Conservation (phyloP, 1,139 yeast species). For the Geotrichum carabidarum region DNA sequence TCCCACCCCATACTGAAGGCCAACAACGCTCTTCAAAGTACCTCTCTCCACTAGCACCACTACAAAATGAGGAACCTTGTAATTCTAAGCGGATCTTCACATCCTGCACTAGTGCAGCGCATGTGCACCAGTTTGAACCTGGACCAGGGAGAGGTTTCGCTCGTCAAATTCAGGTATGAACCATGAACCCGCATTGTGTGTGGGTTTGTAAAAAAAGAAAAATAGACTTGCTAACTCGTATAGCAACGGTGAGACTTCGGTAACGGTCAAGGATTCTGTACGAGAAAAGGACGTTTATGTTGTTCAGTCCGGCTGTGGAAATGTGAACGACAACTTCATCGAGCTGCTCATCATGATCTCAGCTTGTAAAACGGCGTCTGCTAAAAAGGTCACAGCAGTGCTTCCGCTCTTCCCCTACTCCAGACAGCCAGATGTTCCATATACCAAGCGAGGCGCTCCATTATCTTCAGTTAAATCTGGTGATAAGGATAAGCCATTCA, state of each 20-base stretch:
- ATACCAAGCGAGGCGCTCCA: conserved; percentile 63
- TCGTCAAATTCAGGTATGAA: conserved; percentile 45
- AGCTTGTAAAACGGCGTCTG: conserved; percentile 94
- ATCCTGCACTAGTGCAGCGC: conserved; percentile 56
- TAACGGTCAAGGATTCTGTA: conserved; percentile 77
- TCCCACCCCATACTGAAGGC: no score
- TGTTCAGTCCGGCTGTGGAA: conserved; percentile 67
- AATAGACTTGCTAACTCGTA: neutral
- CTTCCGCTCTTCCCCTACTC: conserved; percentile 93
- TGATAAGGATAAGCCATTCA: conserved; percentile 33
- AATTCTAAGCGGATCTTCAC: conserved; percentile 73
- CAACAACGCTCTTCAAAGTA: no score
- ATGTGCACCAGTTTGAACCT: conserved; percentile 62
- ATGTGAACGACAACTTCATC: conserved; percentile 84
- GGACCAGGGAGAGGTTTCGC: conserved; percentile 54
- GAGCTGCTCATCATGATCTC: conserved; percentile 83
- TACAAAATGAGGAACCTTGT: conserved; percentile 63
- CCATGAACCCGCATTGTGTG: neutral
- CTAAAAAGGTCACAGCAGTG: conserved; percentile 88
- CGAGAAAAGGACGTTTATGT: conserved; percentile 92
- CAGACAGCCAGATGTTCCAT: conserved; percentile 94
- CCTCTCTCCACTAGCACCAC: no score
- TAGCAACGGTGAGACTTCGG: conserved; percentile 82
- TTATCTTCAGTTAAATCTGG: conserved; percentile 23
- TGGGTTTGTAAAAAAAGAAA: neutral